Base-by-base conservation (phyloP, 192 early-diverging fungal species). In the Coemansia umbellata region DNA sequence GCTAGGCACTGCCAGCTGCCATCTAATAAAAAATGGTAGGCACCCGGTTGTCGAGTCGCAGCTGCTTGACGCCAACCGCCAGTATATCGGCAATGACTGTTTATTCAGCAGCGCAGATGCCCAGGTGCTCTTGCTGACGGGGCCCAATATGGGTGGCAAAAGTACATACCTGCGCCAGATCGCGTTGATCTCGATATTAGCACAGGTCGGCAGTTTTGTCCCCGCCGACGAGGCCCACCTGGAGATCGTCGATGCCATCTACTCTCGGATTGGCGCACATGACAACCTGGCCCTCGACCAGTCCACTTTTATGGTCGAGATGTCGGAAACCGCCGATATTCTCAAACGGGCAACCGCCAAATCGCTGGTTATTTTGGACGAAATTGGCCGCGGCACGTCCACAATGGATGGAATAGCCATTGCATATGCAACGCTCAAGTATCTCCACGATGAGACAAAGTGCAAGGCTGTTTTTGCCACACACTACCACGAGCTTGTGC, bases 61-160 rank as follows among this genome's bases (percentile, higher is more conserved):
- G 44, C 55, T 84, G 15, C 58, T 80, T 22, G 37, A 36, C 0
- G 66, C 67, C 19, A 79, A 71, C 21, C 58, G 80, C 30, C 74
- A 79, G 28, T 84, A 80, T 53, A 55, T 81, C 3, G 58, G 68
- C 22, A 86, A 86, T 23, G 69, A 79, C 68, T 86, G 84, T 35
- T 14, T 43, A 10, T 77, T 84, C 18, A 67, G 49, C 22, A 28
- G 23, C 15, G 32, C 19, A 3, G 26, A 45, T 1, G 36, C 49
- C 8, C 65, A 60, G 0, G 53, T 75, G 67, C 81, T 40, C 85
- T 83, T 45, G 66, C 82, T 94, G 32, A 92, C 89, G 1, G 94
- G 94, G 0, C 89, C 92, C 0, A 96, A 96, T 57, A 93, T 92
- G 92, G 85, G 86, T 27, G 92, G 92, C 26, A 93, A 94, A 66